phyloP scores from a whole-genome alignment of 108 stramenopile genomes.

The Fistulifera pelliculosa region DNA sequence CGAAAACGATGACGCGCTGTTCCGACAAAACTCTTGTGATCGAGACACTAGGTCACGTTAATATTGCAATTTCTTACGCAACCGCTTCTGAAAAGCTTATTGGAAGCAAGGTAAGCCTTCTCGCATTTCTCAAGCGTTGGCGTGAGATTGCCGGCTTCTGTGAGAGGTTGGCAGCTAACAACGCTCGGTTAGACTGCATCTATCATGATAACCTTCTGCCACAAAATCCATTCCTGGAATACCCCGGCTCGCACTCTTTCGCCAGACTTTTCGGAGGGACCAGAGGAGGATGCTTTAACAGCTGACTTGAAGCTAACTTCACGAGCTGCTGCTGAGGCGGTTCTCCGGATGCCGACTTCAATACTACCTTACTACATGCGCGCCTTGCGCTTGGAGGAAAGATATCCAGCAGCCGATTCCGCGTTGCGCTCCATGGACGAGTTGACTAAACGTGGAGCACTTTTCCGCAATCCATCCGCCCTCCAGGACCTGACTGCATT shows the following conservation, averaged over 20 bases:
- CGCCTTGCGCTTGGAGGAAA: conserved; percentile 66
- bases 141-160: conserved; percentile 59
- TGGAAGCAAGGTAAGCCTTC: conserved; percentile 40
- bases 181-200: conserved; percentile 48
- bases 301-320: conserved; percentile 37
- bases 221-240: conserved; percentile 53
- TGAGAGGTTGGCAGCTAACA: conserved; percentile 57
- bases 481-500: conserved; percentile 12
- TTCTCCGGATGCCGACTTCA: conserved; percentile 48
- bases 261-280: conserved; percentile 24
- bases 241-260: conserved; percentile 19
- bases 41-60: conserved; percentile 46
- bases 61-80: conserved; percentile 43
- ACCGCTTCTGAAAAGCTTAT: conserved; percentile 42
- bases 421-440: conserved; percentile 22
- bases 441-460: conserved; percentile 3
- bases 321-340: conserved; percentile 56
- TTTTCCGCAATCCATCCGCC: neutral
- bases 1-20: conserved; percentile 2
- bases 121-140: conserved; percentile 63
- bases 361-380: conserved; percentile 49
- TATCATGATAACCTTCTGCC: conserved; percentile 44
- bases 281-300: conserved; percentile 17
- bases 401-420: conserved; percentile 52
- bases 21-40: neutral